phyloP scores from a whole-genome alignment of 345 rosid genomes.

The Linum usitatissimum region DNA sequence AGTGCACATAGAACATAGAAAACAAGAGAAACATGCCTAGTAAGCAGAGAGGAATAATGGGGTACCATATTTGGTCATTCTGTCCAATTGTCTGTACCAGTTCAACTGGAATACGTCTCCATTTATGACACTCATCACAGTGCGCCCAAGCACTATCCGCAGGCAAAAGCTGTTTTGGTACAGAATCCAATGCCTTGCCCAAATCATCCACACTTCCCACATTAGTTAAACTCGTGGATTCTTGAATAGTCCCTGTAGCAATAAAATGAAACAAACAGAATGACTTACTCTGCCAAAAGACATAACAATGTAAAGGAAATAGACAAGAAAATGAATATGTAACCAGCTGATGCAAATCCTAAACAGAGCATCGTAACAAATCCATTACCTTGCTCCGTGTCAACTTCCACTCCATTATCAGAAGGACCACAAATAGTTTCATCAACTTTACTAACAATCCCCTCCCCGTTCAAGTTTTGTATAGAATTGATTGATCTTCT shows the following conservation, averaged over 20 bases:
- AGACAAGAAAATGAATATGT: not conserved
- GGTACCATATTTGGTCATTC: constrained; percentile 65
- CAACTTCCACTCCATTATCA: constrained; percentile 20
- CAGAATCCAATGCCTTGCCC: constrained; percentile 25
- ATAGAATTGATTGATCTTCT: constrained; percentile 28
- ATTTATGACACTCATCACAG: constrained; percentile 88
- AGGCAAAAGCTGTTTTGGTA: constrained; percentile 31
- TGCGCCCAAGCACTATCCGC: constrained; percentile 78
- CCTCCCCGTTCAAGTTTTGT: constrained; percentile 23
- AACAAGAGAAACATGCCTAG: not conserved
- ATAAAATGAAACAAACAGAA: constrained; percentile 7
- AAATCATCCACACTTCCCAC: constrained; percentile 23
- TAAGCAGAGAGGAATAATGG: constrained; percentile 8
- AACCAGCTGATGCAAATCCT: not conserved
- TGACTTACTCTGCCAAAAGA: not conserved
- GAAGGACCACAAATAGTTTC: constrained; percentile 22
- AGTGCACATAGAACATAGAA: not conserved
- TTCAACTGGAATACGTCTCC: constrained; percentile 81
- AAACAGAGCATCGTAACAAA: not conserved
- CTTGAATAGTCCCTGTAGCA: constrained; percentile 26
- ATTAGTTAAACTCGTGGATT: constrained; percentile 21
- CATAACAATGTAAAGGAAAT: not conserved
- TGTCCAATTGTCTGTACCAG: constrained; percentile 59
- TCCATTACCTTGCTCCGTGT: constrained; percentile 41
- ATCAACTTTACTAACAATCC: constrained; percentile 26